These are phyloP conservation scores for Ceratorhiza oryzae-sativae DNA, from an alignment of 1,284 basidiomycete species.

Conservation along the genomic window DNA sequence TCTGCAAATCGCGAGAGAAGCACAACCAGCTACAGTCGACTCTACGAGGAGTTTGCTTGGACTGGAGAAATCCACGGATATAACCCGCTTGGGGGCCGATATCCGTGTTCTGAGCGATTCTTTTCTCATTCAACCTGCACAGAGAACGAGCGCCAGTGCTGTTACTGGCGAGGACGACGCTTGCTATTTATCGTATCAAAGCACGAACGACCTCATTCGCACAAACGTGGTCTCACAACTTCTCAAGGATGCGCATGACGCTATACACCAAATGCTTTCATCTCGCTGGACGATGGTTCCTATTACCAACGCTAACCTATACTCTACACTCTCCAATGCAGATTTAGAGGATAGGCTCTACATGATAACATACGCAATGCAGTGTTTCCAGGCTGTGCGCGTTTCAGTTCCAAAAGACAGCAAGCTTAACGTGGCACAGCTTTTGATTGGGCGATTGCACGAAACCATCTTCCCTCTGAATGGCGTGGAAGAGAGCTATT, in stretches of 20 bases:
- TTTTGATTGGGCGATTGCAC: background rate
- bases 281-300: background rate
- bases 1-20: background rate
- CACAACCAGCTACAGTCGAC: background rate
- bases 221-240: background rate
- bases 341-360: background rate
- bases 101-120: background rate
- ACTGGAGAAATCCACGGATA: background rate
- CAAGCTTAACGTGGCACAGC: background rate
- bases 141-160: background rate
- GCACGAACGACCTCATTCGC: background rate
- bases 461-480: background rate
- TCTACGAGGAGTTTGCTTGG: background rate
- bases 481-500: background rate
- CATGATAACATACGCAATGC: background rate
- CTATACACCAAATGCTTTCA: background rate
- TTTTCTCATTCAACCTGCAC: background rate
- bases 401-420: background rate
- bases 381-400: background rate
- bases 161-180: background rate
- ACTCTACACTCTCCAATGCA: background rate
- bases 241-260: background rate
- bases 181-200: background rate
- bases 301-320: background rate
- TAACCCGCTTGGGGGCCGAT: background rate